Base-by-base conservation (phyloP, 2,329 filamentous ascomycete genomes). In the Decorospora gaudefroyi region DNA sequence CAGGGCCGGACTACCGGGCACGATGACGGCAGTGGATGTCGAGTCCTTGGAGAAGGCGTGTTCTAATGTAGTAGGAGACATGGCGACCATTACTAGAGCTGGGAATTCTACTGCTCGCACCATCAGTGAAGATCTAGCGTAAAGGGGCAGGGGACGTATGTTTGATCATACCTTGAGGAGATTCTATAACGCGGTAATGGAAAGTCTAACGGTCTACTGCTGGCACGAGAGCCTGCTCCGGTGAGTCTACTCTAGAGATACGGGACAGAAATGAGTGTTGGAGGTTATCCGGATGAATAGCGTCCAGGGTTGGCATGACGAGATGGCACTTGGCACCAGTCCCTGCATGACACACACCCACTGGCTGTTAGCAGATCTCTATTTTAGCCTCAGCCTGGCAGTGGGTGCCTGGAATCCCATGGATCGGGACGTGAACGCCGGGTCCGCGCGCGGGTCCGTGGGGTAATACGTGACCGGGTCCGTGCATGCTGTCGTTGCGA, bases 1-100 rank as follows among this genome's bases (percentile, higher is more conserved):
- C 49, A 90, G 76, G 46, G 84, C 73, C 5, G 83, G 76, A 53
- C 81, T 82, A 46, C 80, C 81, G 19, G 88, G 88, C 34, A 93
- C 77, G 65, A 93, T 88, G 69, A 93, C 76, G 48, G 88, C 88
- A 10, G 79, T 77, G 13, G 77, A 69, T 42, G 74, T 59, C 16
- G 76, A 77, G 47, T 72, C 70, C 27, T 72, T 67, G 13, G 78
- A 76, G 67, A 86, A 80, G 46, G 80, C 77, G 58, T 76, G 79
- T 42, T 77, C 73, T 23, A 86, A 75, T 15, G 83, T 86, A 17
- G 82, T 84, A 9, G 65, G 57, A 51, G 78, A 68, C 78, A 82
- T 81, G 55, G 21, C 46, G 41, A 42, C 22, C 22, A 34, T 43
- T 44, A 44, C 21, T 39, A 46, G 40, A 46, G 48, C 41, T 51